Conservation (phyloP, 371 early-diverging fungal genomes). For the Rhizomucor pusillus region DNA sequence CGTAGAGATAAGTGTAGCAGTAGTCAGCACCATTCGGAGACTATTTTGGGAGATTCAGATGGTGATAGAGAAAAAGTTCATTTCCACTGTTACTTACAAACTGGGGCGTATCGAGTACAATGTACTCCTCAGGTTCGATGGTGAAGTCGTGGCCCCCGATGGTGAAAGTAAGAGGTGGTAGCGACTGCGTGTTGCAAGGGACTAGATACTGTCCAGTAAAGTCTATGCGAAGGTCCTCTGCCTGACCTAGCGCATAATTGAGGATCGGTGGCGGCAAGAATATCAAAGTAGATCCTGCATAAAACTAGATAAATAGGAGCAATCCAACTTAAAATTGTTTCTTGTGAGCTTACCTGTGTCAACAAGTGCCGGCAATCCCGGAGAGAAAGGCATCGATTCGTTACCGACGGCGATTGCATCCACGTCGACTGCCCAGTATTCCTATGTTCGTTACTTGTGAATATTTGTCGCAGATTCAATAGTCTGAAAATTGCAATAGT, state of each 20-base stretch:
- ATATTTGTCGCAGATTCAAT: no score
- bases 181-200: conserved; percentile 23
- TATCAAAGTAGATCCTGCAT: conserved; percentile 33
- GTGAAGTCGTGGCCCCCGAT: conserved; percentile 20
- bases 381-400: conserved; percentile 5
- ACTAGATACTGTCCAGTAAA: conserved; percentile 28
- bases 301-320: neutral
- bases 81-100: conserved; percentile 15
- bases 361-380: conserved; percentile 21
- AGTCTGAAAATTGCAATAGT: no score
- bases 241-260: conserved; percentile 11
- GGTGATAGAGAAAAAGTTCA: neutral
- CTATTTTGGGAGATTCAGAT: neutral
- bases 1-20: conserved; percentile 41
- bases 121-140: conserved; percentile 29
- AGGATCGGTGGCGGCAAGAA: conserved; percentile 28
- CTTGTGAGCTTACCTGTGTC: conserved; percentile 32
- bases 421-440: conserved; percentile 46
- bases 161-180: conserved; percentile 23
- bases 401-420: conserved; percentile 23
- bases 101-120: conserved; percentile 22
- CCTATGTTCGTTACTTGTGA: conserved; percentile 13
- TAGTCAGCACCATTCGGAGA: conserved; percentile 3
- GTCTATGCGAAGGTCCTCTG: conserved; percentile 17
- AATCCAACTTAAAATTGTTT: neutral